These are phyloP conservation scores for Aureobasidium mangrovei DNA, from an alignment of 2,329 filamentous ascomycete genomes.

Conservation along the genomic window DNA sequence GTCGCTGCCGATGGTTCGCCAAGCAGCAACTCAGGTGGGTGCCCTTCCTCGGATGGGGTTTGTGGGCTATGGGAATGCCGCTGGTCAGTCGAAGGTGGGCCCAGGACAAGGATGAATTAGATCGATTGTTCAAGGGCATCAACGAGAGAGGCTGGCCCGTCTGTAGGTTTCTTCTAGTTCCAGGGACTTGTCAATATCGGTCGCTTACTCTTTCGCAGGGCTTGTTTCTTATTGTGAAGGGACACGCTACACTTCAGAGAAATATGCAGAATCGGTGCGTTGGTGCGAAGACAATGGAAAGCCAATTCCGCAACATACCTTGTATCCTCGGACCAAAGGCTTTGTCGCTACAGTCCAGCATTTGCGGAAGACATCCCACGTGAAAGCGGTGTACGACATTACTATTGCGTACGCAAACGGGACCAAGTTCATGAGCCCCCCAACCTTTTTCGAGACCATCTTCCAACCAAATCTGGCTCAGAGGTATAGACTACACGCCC, in stretches of 20 bases:
- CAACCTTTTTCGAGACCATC: slow-evolving; percentile 27
- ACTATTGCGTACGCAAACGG: slow-evolving; percentile 30
- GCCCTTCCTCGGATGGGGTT: slow-evolving; percentile 54
- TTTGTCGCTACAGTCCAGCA: slow-evolving; percentile 53
- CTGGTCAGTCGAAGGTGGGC: slow-evolving; percentile 54
- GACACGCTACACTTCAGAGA: slow-evolving; percentile 49
- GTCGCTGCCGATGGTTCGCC: slow-evolving; percentile 54
- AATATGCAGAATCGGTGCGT: slow-evolving; percentile 41
- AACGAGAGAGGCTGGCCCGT: slow-evolving; percentile 40
- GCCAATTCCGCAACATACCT: slow-evolving; percentile 47
- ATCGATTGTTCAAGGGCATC: slow-evolving; percentile 49
- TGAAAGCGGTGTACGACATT: slow-evolving; percentile 32
- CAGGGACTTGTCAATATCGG: background rate
- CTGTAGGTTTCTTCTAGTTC: slow-evolving; percentile 37
- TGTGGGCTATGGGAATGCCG: slow-evolving; percentile 58
- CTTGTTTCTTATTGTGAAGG: slow-evolving; percentile 57
- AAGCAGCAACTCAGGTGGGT: slow-evolving; percentile 52
- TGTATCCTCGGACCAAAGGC: slow-evolving; percentile 53
- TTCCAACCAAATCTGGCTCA: slow-evolving; percentile 20
- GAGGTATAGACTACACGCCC: slow-evolving; percentile 26
- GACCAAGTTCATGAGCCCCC: slow-evolving; percentile 25
- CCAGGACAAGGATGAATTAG: slow-evolving; percentile 47
- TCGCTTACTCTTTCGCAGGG: slow-evolving; percentile 35
- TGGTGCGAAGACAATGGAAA: slow-evolving; percentile 46
- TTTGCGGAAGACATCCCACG: slow-evolving; percentile 30